Evolutionary conservation across 768 basidiomycete genomes (phyloP).

Genomic region (Paxillus involutus): DNA sequence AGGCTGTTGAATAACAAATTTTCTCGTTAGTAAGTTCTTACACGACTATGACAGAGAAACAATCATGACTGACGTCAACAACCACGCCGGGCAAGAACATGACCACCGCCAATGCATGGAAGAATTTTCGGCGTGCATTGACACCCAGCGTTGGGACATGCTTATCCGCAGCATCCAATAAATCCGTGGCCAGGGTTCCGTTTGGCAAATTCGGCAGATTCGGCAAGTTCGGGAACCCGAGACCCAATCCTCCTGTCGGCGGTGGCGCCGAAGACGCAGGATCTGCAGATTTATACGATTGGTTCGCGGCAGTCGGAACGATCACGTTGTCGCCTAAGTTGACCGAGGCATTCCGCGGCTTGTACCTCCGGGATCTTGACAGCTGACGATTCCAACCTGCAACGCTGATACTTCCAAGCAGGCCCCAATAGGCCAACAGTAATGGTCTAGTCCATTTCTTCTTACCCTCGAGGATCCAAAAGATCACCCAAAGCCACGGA

Average conservation of each 20-base stretch:
- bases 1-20: conserved; percentile 54
- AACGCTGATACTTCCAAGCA: conserved; percentile 78
- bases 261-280: conserved; percentile 7
- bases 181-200: conserved; percentile 56
- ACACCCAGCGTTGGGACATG: conserved; percentile 85
- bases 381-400: conserved; percentile 95
- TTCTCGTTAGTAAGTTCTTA: conserved; percentile 13
- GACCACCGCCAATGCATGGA: conserved; percentile 91
- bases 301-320: conserved; percentile 27
- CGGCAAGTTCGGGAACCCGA: conserved; percentile 45
- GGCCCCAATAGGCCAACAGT: conserved; percentile 83
- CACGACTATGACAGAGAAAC: conserved; percentile 9
- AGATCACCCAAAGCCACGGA: conserved; percentile 85
- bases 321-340: conserved; percentile 36
- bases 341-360: conserved; percentile 42
- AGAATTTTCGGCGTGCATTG: conserved; percentile 94
- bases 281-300: conserved; percentile 20
- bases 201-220: conserved; percentile 53
- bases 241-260: conserved; percentile 29
- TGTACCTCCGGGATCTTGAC: conserved; percentile 69
- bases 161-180: conserved; percentile 87
- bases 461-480: conserved; percentile 75
- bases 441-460: conserved; percentile 77
- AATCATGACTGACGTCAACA: conserved; percentile 68
- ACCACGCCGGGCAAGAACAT: conserved; percentile 97